Base-by-base conservation (phyloP, 1,284 basidiomycete species). In the Vanrija sp. region DNA sequence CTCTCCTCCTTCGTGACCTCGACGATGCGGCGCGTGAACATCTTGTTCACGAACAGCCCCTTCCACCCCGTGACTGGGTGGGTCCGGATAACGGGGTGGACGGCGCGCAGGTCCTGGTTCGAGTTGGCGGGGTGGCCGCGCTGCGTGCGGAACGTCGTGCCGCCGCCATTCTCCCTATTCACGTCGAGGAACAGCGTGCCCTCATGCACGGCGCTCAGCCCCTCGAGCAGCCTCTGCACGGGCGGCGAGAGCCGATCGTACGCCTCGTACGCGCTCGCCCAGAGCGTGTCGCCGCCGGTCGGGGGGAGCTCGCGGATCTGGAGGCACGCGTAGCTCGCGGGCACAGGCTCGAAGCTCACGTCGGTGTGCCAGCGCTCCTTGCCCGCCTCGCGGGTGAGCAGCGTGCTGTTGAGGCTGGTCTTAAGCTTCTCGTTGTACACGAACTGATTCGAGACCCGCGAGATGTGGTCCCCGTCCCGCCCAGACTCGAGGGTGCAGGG, bases 301-400 rank as follows among this genome's bases (percentile, higher is more conserved):
- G 69, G 55, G 39, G 84, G 84, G 16, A 85, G 67, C 0, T 80
- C 83, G 66, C 83, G 81, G 45, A 69, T 61, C 37, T 59, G 52
- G 3, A 68, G 58, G 6, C 53, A 57, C 9, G 65, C 63, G 61
- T 84, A 87, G 67, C 85, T 83, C 0, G 83, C 80, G 2, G 85
- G 85, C 4, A 84, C 75, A 9, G 31, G 14, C 68, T 88, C 86
- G 62, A 87, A 88, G 0, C 84, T 84, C 63, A 87, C 84, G 69
- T 88, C 85, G 0, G 82, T 60, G 54, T 71, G 69, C 48, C 41
- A 53, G 18, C 8, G 18, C 3, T 9, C 3, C 24, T 45, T 45
- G 49, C 42, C 49, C 4, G n/a, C 18, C n/a, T 27, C 25, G 18
- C 31, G 58, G 18, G n/a, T 44, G 42, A 44, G 31, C 31, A 31